A percentile compares a stretch with the other conserved stretches of the same genome.
These are phyloP conservation scores for Yamadazyma olivae DNA, from an alignment of 805 yeast species.

Conservation along the genomic window DNA sequence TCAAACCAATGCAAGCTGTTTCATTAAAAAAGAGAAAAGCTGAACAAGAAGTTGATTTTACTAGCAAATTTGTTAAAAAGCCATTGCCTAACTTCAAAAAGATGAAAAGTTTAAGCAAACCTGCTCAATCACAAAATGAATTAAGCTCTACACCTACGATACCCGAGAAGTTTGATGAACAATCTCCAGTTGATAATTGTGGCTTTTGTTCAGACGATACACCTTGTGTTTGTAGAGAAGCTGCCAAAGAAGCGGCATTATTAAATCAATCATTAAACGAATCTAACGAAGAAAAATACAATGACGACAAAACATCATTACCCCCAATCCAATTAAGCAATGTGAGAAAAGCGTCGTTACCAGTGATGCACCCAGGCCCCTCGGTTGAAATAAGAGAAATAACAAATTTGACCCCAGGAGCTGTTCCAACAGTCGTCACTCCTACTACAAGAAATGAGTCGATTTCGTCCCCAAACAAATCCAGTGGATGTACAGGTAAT, in stretches of 20 bases:
- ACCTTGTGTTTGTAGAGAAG: slow-evolving; percentile 89
- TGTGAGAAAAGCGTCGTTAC: slow-evolving; percentile 41
- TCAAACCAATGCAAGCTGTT: slow-evolving; percentile 67
- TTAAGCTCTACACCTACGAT: slow-evolving; percentile 3
- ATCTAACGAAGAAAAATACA: slow-evolving; percentile 27
- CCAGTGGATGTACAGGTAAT: slow-evolving; percentile 69
- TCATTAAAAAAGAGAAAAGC: slow-evolving; percentile 44
- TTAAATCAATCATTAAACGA: slow-evolving; percentile 27
- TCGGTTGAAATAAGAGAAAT: slow-evolving; percentile 49
- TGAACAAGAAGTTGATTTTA: slow-evolving; percentile 52
- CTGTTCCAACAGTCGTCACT: slow-evolving; percentile 32
- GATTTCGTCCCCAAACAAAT: slow-evolving; percentile 4
- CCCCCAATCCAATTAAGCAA: slow-evolving; percentile 38
- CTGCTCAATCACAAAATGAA: slow-evolving; percentile 2
- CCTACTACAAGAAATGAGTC: slow-evolving; percentile 8
- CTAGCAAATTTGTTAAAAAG: slow-evolving; percentile 39
- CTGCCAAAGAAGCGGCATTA: slow-evolving; percentile 49
- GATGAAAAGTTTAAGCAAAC: slow-evolving; percentile 6
- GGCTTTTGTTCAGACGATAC: slow-evolving; percentile 93
- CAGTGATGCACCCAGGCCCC: slow-evolving; percentile 65
- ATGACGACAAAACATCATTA: slow-evolving; percentile 29
- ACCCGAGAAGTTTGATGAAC: slow-evolving; percentile 32
- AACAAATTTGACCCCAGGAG: slow-evolving; percentile 37
- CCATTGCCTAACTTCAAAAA: slow-evolving; percentile 38
- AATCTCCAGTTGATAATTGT: slow-evolving; percentile 67